phyloP scores from a whole-genome alignment of 345 rosid genomes.

The Fremontodendron californicum region DNA sequence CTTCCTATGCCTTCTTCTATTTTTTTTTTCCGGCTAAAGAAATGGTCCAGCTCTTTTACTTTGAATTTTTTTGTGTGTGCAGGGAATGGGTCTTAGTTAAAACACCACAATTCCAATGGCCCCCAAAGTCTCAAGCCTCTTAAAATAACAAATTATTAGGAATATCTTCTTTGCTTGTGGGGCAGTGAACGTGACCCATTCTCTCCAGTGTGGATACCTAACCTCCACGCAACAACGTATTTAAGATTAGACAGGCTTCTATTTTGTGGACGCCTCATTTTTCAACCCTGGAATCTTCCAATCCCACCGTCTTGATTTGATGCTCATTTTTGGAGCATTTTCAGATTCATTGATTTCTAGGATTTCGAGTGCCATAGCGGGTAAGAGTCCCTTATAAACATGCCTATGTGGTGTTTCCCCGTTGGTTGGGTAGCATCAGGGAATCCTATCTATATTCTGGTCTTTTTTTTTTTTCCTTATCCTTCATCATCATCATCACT shows the following conservation, averaged over 20 bases:
- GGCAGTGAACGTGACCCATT: neutral
- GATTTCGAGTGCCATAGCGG: neutral
- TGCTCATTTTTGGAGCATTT: neutral
- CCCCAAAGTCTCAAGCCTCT: neutral
- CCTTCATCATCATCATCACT: neutral
- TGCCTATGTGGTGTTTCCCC: neutral
- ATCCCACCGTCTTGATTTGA: neutral
- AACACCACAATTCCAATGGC: conserved; percentile 1
- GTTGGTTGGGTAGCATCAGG: neutral
- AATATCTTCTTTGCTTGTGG: neutral
- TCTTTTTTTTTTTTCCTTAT: neutral
- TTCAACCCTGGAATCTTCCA: neutral
- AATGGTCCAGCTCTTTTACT: neutral
- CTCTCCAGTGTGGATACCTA: neutral
- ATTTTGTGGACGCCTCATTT: conserved; percentile 11
- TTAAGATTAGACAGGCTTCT: conserved; percentile 1
- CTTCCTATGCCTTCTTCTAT: neutral
- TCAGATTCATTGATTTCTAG: neutral
- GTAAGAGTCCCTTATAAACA: neutral
- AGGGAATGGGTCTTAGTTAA: neutral
- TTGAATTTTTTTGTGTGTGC: neutral
- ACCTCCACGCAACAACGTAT: conserved; percentile 15
- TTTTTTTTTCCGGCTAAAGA: neutral
- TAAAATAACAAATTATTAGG: neutral
- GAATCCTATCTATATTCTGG: neutral